Evolutionary conservation across 2,329 filamentous ascomycete species (phyloP), one percentile per base, ranked within the genome.

Genomic region (Colletotrichum spinosum): DNA sequence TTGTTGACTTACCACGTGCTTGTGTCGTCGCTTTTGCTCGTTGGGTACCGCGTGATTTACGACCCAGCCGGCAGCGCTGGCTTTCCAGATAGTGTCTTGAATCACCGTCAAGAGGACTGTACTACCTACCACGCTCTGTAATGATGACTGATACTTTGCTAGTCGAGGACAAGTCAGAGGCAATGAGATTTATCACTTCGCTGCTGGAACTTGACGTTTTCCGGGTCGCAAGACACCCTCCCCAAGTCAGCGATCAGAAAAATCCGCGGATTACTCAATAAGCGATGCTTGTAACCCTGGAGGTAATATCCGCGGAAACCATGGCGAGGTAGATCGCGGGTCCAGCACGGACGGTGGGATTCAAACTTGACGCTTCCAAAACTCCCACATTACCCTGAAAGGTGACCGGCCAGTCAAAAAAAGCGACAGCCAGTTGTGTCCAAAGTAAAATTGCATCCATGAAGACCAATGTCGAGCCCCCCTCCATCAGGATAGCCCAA

Each of bases 401-500:
- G n/a, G 52, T 12, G 12, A 56, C 34, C 4, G 52, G 39, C 59
- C 52, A 61, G 39, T 61, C 59, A 52, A 57, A 61, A 61, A 35
- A 61, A 57, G 13, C 56, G 44, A 8, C 56, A 33, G 8, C 52
- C 59, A n/a, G 9, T 61, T 46, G 10, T 50, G 52, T 11, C 49
- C 17, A 3, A 17, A 17, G 17, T 17, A 17, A 17, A 17, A 17
- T 17, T 17, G 17, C 17, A 17, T 17, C 17, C 17, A 17, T 17
- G 17, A 17, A 17, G 17, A 17, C 17, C 17, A 17, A 17, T 17
- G 17, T 17, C 17, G 17, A 17, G 17, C 17, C 39, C 1, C 59
- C 53, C 17, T 61, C 59, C 59, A 61, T 61, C n/a, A 57, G 37
- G 12, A 61, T 42, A 10, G 38, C 59, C 6, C 44, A 45, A 9